phyloP scores from a whole-genome alignment of 2,329 filamentous ascomycete species.

The Cladosporium phlei region DNA sequence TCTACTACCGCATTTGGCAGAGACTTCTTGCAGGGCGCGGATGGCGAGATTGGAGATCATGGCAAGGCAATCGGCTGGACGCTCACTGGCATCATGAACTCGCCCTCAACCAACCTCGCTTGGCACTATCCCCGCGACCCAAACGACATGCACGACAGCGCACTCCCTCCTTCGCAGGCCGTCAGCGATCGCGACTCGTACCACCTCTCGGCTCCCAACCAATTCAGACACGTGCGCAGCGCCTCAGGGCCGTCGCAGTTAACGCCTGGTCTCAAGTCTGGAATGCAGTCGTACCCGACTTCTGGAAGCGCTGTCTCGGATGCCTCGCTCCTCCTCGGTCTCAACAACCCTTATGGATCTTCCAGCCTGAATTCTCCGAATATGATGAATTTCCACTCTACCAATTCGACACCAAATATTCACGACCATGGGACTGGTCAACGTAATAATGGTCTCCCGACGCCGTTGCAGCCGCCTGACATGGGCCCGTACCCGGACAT shows the following conservation, averaged over 20 bases:
- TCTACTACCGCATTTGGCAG: conserved; percentile 10
- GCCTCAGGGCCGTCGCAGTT: neutral
- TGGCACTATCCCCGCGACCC: conserved; percentile 65
- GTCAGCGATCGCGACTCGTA: conserved; percentile 14
- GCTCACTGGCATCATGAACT: conserved; percentile 81
- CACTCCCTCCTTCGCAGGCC: neutral
- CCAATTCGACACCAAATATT: conserved; percentile 2
- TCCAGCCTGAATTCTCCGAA: conserved; percentile 5
- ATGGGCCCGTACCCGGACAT: conserved; percentile 11
- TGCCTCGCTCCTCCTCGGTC: conserved; percentile 37
- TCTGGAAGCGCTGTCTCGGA: conserved; percentile 15
- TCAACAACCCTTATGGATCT: conserved; percentile 45
- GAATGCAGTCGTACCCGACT: conserved; percentile 3
- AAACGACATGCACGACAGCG: conserved; percentile 14
- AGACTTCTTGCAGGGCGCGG: conserved; percentile 11
- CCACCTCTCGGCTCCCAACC: conserved; percentile 14
- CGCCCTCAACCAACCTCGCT: conserved; percentile 75
- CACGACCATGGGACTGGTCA: neutral
- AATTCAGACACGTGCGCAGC: conserved; percentile 6
- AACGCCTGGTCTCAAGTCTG: neutral
- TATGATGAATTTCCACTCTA: conserved; percentile 2
- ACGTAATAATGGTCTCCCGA: conserved; percentile 1
- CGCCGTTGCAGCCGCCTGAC: neutral
- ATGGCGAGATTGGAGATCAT: conserved; percentile 10
- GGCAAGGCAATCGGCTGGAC: conserved; percentile 70